Percentiles rank a stretch among this genome's conserved stretches.
Evolutionary conservation across 2,329 filamentous ascomycete species (phyloP).

Genomic region (Phoma herbarum): DNA sequence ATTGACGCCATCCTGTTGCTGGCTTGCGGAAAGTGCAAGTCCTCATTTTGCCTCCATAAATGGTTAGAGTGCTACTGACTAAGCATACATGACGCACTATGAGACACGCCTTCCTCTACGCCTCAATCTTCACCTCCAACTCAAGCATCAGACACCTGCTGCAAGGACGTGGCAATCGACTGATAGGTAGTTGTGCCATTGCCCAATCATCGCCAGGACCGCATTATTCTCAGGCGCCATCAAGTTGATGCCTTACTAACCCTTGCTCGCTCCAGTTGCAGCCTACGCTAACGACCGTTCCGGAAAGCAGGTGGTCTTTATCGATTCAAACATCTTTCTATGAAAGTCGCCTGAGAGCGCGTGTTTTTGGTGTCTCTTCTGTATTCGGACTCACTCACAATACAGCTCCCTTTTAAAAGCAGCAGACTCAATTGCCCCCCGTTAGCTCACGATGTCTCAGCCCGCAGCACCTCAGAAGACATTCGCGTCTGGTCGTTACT

Average conservation of each 20-base stretch:
- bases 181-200: not conserved
- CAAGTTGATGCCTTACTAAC: conserved; percentile 43
- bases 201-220: not conserved
- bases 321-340: conserved; percentile 22
- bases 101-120: not conserved
- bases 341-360: conserved; percentile 36
- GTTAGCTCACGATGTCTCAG: conserved; percentile 29
- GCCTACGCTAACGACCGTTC: conserved; percentile 43
- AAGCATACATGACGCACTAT: conserved; percentile 18
- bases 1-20: conserved; percentile 45
- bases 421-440: not conserved
- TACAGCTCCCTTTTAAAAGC: not conserved
- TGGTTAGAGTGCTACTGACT: conserved; percentile 30
- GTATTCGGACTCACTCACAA: not conserved
- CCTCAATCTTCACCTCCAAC: not conserved
- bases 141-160: not conserved
- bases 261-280: conserved; percentile 37
- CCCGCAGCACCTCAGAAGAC: conserved; percentile 15
- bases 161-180: not conserved
- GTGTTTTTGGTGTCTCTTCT: conserved; percentile 36
- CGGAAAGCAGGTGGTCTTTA: conserved; percentile 26
- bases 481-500: conserved; percentile 36
- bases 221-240: conserved; percentile 13
- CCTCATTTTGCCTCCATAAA: conserved; percentile 21
- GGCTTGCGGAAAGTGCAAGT: conserved; percentile 13